Conservation (phyloP, 2,329 filamentous ascomycete genomes). For the Botrytis fabae region DNA sequence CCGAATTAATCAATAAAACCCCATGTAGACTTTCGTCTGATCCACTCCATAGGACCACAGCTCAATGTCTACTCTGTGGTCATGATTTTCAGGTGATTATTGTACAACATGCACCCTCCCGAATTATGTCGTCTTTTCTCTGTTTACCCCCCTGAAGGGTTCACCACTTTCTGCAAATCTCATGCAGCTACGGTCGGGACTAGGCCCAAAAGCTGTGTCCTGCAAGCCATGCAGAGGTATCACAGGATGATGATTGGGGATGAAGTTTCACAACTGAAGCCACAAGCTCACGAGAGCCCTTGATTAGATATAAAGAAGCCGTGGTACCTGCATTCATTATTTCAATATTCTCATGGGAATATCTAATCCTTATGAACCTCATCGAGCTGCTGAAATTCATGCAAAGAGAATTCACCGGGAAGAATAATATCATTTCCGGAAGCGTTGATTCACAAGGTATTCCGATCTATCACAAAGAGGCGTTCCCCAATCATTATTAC, state of each 20-base stretch:
- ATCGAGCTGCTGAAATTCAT: conserved; percentile 10
- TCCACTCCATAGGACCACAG: conserved; percentile 2
- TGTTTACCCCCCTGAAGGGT: conserved; percentile 15
- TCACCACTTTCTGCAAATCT: conserved; percentile 15
- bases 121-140: conserved; percentile 13
- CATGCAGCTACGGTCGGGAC: conserved; percentile 12
- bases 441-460: conserved; percentile 4
- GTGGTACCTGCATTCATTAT: conserved; percentile 16
- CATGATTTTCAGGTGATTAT: conserved; percentile 24
- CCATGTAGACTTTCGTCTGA: conserved; percentile 15
- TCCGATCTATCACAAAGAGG: conserved; percentile 22
- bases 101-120: conserved; percentile 20
- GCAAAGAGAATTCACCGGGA: not conserved
- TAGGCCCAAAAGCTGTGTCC: conserved; percentile 13
- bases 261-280: conserved; percentile 7
- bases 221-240: conserved; percentile 20
- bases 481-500: not conserved
- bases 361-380: conserved; percentile 15
- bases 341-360: conserved; percentile 15
- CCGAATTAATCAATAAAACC: conserved; percentile 9
- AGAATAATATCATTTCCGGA: not conserved
- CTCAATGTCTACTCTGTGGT: conserved; percentile 6
- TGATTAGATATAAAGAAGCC: not conserved
- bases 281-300: not conserved
- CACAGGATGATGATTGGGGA: conserved; percentile 8